Base-by-base conservation (phyloP, 208 protist genomes). In the Leishmania mexicana region DNA sequence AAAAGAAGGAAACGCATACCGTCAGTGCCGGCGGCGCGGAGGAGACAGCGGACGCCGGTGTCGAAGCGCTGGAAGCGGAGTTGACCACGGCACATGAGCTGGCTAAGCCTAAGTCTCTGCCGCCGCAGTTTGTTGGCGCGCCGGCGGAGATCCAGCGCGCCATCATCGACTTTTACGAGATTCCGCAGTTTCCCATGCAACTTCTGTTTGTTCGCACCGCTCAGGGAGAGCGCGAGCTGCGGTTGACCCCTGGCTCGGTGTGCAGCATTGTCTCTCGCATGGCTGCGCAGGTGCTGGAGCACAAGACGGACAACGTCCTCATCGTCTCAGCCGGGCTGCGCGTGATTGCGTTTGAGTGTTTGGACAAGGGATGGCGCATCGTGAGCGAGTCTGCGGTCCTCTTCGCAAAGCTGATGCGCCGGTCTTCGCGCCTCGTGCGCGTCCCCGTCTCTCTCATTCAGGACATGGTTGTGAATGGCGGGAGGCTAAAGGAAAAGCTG, bases 321-420 rank as follows among this genome's bases (percentile, higher is more conserved):
- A 89, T 97, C 31, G 92, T 96, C 10, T 95, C 92, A 19, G 94
- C 92, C 28, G 94, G 94, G 5, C 88, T 97, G 70, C 92, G 94
- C 42, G 85, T 93, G 11, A 80, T 97, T 40, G 92, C 92, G 35
- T 90, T 88, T 65, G 94, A 97, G 78, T 78, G 84, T 2, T 78
- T 97, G 60, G 81, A 94, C 62, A 89, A 90, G 68, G 87, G 88
- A 54, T 97, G 92, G 91, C 92, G 94, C 78, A 91, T 97, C 49
- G 82, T 88, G 13, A 94, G 86, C 81, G 94, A 97, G 78, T 86
- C 92, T 0, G 89, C 91, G 17, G 47, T 87, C 62, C 88, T 97
- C 40, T 96, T 97, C 79, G 85, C 90, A 15, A 88, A 91, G 75
- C 71, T 94, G 24, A 88, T 97, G 90, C 68, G 67, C 45, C 51